A percentile compares a stretch with the other conserved stretches of the same genome.
These are phyloP conservation scores for Gnomoniopsis smithogilvyi DNA, from an alignment of 2,329 filamentous ascomycete species.

Conservation along the genomic window DNA sequence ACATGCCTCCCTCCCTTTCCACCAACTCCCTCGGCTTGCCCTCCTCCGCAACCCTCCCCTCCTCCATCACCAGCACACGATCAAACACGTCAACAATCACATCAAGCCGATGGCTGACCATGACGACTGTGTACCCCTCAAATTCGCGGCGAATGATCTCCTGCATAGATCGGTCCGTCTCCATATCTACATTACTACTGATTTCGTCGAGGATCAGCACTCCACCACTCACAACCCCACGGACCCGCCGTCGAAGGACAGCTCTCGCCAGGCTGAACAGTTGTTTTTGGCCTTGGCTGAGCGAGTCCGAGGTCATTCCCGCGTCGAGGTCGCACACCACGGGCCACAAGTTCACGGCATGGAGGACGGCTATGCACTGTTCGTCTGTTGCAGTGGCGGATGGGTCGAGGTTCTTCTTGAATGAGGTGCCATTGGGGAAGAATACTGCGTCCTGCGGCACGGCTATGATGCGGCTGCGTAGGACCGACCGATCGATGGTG, in stretches of 20 bases:
- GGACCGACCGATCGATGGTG: slow-evolving; percentile 28
- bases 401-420: slow-evolving; percentile 31
- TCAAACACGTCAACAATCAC: slow-evolving; percentile 51
- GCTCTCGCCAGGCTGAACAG: slow-evolving; percentile 25
- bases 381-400: slow-evolving; percentile 18
- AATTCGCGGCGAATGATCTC: slow-evolving; percentile 38
- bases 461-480: slow-evolving; percentile 37
- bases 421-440: slow-evolving; percentile 33
- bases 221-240: slow-evolving; percentile 15
- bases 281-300: slow-evolving; percentile 47
- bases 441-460: slow-evolving; percentile 43
- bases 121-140: slow-evolving; percentile 48
- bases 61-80: slow-evolving; percentile 47
- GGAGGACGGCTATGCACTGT: slow-evolving; percentile 23
- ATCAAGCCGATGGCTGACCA: slow-evolving; percentile 43
- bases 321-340: slow-evolving; percentile 24
- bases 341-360: slow-evolving; percentile 22
- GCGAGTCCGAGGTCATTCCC: slow-evolving; percentile 36
- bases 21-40: slow-evolving; percentile 18
- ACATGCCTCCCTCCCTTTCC: neutral
- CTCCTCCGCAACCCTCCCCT: slow-evolving; percentile 43
- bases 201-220: slow-evolving; percentile 41
- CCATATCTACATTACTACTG: slow-evolving; percentile 38
- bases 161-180: slow-evolving; percentile 40
- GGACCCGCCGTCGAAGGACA: neutral